Evolutionary conservation across 2,329 filamentous ascomycete species (phyloP).

Genomic region (Pseudocercospora musae): DNA sequence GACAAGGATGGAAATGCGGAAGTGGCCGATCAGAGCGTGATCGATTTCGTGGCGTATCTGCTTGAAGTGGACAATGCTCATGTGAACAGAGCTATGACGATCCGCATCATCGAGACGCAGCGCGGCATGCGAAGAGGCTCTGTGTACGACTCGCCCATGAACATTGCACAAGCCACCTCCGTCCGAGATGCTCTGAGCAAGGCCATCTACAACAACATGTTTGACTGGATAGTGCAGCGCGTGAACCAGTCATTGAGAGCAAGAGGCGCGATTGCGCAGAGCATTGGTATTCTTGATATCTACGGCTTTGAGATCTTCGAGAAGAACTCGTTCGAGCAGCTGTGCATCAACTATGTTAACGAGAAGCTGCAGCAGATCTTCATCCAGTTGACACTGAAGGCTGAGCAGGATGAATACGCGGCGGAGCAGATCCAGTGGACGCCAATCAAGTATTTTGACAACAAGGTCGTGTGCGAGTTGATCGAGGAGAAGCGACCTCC

Average conservation of each 20-base stretch:
- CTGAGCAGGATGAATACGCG: constrained; percentile 96
- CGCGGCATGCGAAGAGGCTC: constrained; percentile 64
- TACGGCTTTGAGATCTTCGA: constrained; percentile 99
- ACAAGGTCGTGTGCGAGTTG: constrained; percentile 96
- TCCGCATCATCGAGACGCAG: constrained; percentile 75
- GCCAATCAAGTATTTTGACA: constrained; percentile 98
- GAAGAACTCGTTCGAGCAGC: constrained; percentile 97
- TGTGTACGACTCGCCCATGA: constrained; percentile 72
- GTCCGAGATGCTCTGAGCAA: constrained; percentile 90
- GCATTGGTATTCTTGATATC: constrained; percentile 96
- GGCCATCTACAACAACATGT: constrained; percentile 95
- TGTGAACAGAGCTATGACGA: constrained; percentile 82
- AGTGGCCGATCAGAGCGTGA: constrained; percentile 82
- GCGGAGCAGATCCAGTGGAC: constrained; percentile 97
- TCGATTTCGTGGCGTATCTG: constrained; percentile 91
- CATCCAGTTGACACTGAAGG: constrained; percentile 92
- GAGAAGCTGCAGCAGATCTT: constrained; percentile 99
- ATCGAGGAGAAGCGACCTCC: constrained; percentile 90
- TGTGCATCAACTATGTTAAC: constrained; percentile 99
- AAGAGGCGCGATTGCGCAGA: constrained; percentile 70
- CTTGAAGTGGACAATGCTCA: constrained; percentile 79
- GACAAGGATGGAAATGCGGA: constrained; percentile 85
- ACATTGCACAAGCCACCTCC: constrained; percentile 78
- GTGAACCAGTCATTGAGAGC: constrained; percentile 86
- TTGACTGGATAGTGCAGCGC: constrained; percentile 97